Evolutionary conservation across 805 yeast species (phyloP), one percentile per base, ranked within the genome.

Genomic region (Metschnikowia santaceciliae): DNA sequence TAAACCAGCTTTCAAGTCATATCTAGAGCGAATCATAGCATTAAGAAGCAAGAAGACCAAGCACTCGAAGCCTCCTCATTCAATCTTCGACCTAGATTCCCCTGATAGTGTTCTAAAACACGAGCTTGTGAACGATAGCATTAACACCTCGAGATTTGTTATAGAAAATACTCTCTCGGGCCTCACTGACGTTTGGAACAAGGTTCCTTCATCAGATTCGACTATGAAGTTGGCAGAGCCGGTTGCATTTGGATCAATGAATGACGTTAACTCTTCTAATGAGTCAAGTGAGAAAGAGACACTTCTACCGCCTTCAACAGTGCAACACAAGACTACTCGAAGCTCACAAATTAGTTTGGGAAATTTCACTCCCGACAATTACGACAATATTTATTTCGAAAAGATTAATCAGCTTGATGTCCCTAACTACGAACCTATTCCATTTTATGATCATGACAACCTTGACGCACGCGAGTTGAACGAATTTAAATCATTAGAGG

Each of bases 1-100:
- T 11, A 37, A 52, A 48, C 60, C 58, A n/a, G 52, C 37, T 30
- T 56, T 54, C 51, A 57, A 54, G 51, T 67, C 72, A 1, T 70
- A 68, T 53, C 57, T 70, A 14, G 72, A 70, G 46, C 61, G 64
- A 35, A 69, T 70, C 20, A 49, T 70, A 13, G 67, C 63, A 6
- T 45, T 55, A 11, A 57, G 53, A 22, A 53, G 51, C 26, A 47
- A 51, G 8, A 30, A 42, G 10, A 39, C 53, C 8, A 44, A 17
- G 32, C 32, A 44, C 14, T 34, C 40, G 17, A 26, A 22, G 15
- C 46, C 47, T 3, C 32, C 37, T 23, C 46, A 44, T 19, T 53
- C 53, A 13, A 39, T 49, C 2, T 52, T 46, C 17, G 58, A 53
- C 10, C 44, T 42, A 13, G 55, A 47, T 10, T 46, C 51, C 10